phyloP scores from a whole-genome alignment of 208 protist genomes.

The Wallacemonas collosoma region DNA sequence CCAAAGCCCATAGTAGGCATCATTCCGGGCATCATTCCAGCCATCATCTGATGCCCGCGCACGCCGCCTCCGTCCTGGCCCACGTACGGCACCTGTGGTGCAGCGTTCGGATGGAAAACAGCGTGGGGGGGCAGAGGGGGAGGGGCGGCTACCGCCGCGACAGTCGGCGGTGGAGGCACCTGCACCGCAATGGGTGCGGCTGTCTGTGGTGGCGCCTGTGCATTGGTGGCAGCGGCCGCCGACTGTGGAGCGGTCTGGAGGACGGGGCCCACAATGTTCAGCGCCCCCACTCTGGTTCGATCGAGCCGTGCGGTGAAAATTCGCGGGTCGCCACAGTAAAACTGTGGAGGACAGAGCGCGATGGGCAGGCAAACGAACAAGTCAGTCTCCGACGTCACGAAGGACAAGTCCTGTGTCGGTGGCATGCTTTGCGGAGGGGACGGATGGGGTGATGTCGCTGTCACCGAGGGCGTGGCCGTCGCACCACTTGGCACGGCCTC shows the following conservation, averaged over 20 bases:
- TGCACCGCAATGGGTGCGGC: not conserved
- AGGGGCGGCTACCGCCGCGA: not conserved
- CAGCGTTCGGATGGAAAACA: no score
- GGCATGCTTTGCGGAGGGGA: not conserved
- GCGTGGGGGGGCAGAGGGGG: not conserved
- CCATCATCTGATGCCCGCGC: not conserved
- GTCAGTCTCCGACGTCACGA: conserved; percentile 12
- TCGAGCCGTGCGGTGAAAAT: conserved; percentile 28
- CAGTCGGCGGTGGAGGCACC: not conserved
- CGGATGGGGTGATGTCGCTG: not conserved
- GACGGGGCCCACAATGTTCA: conserved; percentile 25
- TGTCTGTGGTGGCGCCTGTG: not conserved
- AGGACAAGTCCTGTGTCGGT: not conserved
- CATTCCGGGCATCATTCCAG: not conserved
- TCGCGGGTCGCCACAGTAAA: conserved; percentile 31
- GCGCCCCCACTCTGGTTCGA: conserved; percentile 19
- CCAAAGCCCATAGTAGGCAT: not conserved
- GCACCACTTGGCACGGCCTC: not conserved
- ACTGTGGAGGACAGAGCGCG: conserved; percentile 30
- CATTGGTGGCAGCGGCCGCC: not conserved
- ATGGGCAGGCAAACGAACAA: conserved; percentile 36
- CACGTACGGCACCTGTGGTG: no score
- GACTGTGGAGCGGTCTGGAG: conserved; percentile 8
- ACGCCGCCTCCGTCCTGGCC: no score
- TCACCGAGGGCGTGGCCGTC: not conserved